Evolutionary conservation across 164 flowering plant species (phyloP), one percentile per base, ranked within the genome.

Genomic region (Liriodendron chinense): DNA sequence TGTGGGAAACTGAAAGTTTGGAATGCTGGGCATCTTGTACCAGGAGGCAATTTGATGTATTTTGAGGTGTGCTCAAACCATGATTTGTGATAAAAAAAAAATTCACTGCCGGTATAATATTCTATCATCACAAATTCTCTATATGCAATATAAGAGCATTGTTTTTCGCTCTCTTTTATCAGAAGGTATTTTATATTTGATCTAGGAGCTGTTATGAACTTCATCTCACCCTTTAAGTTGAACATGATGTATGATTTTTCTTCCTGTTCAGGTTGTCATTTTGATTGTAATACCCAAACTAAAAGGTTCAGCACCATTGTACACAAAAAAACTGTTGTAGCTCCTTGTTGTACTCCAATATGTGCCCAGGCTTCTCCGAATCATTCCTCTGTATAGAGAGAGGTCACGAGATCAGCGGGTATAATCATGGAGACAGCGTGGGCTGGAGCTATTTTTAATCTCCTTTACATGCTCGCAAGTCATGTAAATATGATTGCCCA

Each of bases 401-500:
- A 92, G 81, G 96, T 93, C 71, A 92, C 91, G 2, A 87, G 92
- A 83, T 86, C 93, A 57, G 84, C 98, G 28, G 98, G 98, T 75
- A 88, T 91, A 62, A 85, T 95, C 48, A 92, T 98, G 26, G 92
- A 93, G 82, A 92, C 98, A 28, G 96, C 98, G 68, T 95, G 99
- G 99, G 97, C 92, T 67, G 96, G 98, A 75, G 99, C 99, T 80
- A 94, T 89, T 50, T 89, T 90, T 67, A 95, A 95, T 85, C 94
- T 95, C 67, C 85, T 95, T 64, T 95, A 92, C 85, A 95, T 95
- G 99, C 96, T 95, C 65, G 98, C 97, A 9, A 93, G 99, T 76
- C 99, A 95, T 89, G 99, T 95, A 85, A 88, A 96, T 89, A 64
- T 26, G 34, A n/a, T 70, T n/a, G n/a, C 67, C 43, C 1, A 53